Evolutionary conservation across 1,139 yeast species (phyloP).

Genomic region (Arxiozyma bovina): DNA sequence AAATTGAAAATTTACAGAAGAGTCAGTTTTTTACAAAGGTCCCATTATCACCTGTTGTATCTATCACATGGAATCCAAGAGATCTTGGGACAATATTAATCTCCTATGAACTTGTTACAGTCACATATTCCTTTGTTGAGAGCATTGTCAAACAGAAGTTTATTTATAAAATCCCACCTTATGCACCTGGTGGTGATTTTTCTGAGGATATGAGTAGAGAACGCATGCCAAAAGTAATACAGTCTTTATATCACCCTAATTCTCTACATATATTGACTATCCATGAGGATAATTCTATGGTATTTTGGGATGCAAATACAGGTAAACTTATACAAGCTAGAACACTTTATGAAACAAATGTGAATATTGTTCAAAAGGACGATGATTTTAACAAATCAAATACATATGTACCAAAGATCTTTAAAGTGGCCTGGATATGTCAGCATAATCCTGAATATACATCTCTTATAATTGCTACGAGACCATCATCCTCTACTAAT

Average conservation of each 20-base stretch:
- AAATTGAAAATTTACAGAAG: conserved; percentile 68
- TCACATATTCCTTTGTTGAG: conserved; percentile 57
- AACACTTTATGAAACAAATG: conserved; percentile 53
- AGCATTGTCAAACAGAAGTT: conserved; percentile 50
- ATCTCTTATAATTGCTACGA: conserved; percentile 63
- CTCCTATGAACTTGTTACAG: conserved; percentile 61
- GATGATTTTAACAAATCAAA: conserved; percentile 3
- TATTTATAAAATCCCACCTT: conserved; percentile 50
- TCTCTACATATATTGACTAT: conserved; percentile 76
- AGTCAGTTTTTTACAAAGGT: conserved; percentile 28
- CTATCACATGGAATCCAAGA: conserved; percentile 77
- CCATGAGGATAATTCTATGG: conserved; percentile 75
- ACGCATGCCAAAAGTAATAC: conserved; percentile 45
- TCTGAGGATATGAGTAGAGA: conserved; percentile 12
- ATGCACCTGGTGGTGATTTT: conserved; percentile 53
- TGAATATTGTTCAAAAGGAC: conserved; percentile 42
- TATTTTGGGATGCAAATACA: conserved; percentile 83
- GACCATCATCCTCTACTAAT: conserved; percentile 33
- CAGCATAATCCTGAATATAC: conserved; percentile 76
- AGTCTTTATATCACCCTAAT: conserved; percentile 84
- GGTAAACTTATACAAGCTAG: conserved; percentile 72
- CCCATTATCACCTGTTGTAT: conserved; percentile 48
- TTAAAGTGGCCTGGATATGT: conserved; percentile 57
- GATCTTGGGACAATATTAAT: conserved; percentile 74
- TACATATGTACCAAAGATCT: conserved; percentile 16